A percentile compares a stretch with the other conserved stretches of the same genome.
Evolutionary conservation across 495 filamentous ascomycete genomes (phyloP).

Genomic region (Podospora appendiculata): DNA sequence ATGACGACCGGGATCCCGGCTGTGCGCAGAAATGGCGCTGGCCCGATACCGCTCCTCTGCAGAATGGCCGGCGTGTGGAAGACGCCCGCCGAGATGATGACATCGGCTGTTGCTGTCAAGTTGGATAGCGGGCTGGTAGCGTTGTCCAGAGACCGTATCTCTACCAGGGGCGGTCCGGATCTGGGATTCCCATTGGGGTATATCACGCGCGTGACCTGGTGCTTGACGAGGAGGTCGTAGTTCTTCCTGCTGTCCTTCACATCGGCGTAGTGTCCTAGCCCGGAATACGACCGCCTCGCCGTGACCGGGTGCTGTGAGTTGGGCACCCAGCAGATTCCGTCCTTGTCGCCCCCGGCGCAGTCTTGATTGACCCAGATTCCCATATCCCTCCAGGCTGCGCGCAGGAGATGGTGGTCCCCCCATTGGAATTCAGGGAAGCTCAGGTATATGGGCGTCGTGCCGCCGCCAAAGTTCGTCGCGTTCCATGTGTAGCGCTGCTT

Average conservation of each 20-base stretch:
- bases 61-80: slow-evolving; percentile 7
- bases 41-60: slow-evolving; percentile 8
- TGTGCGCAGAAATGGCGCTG: not conserved
- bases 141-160: slow-evolving; percentile 9
- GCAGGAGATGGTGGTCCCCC: slow-evolving; percentile 8
- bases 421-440: slow-evolving; percentile 14
- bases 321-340: slow-evolving; percentile 19
- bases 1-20: not conserved
- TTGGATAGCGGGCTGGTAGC: not conserved
- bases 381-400: slow-evolving; percentile 13
- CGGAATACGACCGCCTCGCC: slow-evolving; percentile 26
- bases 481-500: not conserved
- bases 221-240: slow-evolving; percentile 23
- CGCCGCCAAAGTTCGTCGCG: slow-evolving; percentile 1
- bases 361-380: slow-evolving; percentile 6
- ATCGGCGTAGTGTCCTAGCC: slow-evolving; percentile 26
- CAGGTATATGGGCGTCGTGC: slow-evolving; percentile 6
- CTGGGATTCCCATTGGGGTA: slow-evolving; percentile 2
- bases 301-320: slow-evolving; percentile 21
- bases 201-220: slow-evolving; percentile 14
- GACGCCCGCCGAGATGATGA: slow-evolving; percentile 9
- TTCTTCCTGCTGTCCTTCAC: slow-evolving; percentile 21
- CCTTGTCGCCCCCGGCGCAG: slow-evolving; percentile 15
- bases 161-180: slow-evolving; percentile 9
- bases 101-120: slow-evolving; percentile 10